Evolutionary conservation across 495 filamentous ascomycete genomes (phyloP).

Genomic region (Pseudoneurospora amorphoporcata): DNA sequence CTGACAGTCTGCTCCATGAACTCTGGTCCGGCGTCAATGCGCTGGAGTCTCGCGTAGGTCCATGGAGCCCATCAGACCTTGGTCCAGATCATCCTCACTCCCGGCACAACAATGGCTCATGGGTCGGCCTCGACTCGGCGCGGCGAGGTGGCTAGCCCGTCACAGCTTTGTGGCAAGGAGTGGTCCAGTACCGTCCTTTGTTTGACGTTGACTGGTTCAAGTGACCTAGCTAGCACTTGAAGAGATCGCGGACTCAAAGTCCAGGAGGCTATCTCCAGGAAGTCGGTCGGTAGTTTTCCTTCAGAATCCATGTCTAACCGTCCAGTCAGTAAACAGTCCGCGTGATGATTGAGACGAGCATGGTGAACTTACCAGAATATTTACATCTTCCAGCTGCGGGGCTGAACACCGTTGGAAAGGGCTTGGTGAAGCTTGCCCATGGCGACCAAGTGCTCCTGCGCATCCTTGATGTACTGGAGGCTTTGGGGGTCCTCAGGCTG

Average conservation of each 20-base stretch:
- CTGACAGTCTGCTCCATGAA: not conserved
- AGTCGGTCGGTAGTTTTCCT: not conserved
- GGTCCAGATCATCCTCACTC: not conserved
- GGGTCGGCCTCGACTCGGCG: not conserved
- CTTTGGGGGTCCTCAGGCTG: conserved; percentile 36
- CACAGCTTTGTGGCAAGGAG: not conserved
- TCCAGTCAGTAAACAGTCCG: not conserved
- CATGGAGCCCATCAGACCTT: not conserved
- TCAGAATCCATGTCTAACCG: not conserved
- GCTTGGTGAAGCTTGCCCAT: conserved; percentile 26
- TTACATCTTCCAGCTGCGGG: not conserved
- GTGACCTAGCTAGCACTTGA: not conserved
- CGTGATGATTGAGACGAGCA: not conserved
- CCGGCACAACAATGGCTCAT: not conserved
- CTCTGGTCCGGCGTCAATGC: not conserved
- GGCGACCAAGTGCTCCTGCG: conserved; percentile 32
- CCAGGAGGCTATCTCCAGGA: conserved; percentile 11
- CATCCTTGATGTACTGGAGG: conserved; percentile 34
- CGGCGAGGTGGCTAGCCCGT: not conserved
- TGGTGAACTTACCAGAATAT: not conserved
- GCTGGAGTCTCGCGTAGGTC: not conserved
- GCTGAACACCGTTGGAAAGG: not conserved
- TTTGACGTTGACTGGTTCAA: not conserved
- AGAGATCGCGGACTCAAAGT: not conserved
- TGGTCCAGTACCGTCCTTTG: not conserved